A percentile compares a stretch with the other conserved stretches of the same genome.
Conservation (phyloP, 225 moss, liverwort and hornwort species). For the Sphagnum tenellum region DNA sequence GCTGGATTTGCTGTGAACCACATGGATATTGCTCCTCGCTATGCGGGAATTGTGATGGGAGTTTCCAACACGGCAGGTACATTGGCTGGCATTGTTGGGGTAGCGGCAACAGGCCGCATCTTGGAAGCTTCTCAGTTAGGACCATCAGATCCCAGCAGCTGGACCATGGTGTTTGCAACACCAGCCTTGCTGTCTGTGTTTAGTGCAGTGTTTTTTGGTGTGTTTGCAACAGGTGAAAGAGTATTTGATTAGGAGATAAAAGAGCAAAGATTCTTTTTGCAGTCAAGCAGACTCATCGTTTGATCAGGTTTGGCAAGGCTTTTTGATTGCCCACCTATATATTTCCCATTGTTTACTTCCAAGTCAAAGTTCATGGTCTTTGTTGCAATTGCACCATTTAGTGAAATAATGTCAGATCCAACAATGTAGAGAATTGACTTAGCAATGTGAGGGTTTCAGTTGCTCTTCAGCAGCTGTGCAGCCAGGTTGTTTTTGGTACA, state of each 20-base stretch:
- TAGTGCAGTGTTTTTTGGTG: slow-evolving; percentile 64
- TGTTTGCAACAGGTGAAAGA: slow-evolving; percentile 87
- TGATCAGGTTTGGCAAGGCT: too few species aligned
- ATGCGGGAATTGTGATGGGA: slow-evolving; percentile 97
- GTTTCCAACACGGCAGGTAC: slow-evolving; percentile 97
- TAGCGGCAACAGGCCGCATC: slow-evolving; percentile 87
- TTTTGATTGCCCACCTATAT: too few species aligned
- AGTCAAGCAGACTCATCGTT: too few species aligned
- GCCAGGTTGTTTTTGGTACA: too few species aligned
- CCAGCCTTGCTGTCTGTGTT: slow-evolving; percentile 81
- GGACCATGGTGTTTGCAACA: slow-evolving; percentile 85
- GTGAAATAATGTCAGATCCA: too few species aligned
- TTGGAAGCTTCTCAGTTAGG: slow-evolving; percentile 64
- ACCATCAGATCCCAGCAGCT: slow-evolving; percentile 77
- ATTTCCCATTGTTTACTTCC: too few species aligned
- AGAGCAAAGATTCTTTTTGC: too few species aligned
- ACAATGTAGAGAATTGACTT: too few species aligned
- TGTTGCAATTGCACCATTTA: too few species aligned
- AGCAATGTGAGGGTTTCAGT: too few species aligned
- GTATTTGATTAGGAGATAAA: slow-evolving; percentile 57
- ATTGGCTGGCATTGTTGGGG: slow-evolving; percentile 86
- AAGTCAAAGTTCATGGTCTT: too few species aligned
- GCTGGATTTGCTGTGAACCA: slow-evolving; percentile 98
- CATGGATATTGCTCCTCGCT: slow-evolving; percentile 86
- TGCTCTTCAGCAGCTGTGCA: too few species aligned